phyloP scores from a whole-genome alignment of 306 rosid species.

The Glycine latifolia region DNA sequence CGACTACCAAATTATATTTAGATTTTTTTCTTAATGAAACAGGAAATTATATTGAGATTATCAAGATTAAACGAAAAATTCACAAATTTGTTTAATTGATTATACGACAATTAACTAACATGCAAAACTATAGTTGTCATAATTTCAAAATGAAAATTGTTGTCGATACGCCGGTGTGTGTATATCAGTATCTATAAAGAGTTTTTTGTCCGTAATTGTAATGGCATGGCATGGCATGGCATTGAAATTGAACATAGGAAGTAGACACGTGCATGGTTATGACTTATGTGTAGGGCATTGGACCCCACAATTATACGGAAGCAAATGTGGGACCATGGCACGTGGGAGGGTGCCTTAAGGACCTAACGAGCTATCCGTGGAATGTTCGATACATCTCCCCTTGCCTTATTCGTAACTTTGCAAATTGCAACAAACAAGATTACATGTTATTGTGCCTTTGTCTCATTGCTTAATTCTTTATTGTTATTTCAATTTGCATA shows the following conservation, averaged over 20 bases:
- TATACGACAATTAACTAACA: no score
- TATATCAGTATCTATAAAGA: neutral
- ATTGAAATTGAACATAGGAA: neutral
- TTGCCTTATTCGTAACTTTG: neutral
- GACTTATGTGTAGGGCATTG: neutral
- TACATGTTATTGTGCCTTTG: neutral
- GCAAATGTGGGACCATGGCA: slow-evolving; percentile 40
- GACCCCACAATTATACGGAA: neutral
- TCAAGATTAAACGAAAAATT: no score
- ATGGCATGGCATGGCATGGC: neutral
- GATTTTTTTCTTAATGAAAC: no score
- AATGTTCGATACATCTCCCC: slow-evolving; percentile 39
- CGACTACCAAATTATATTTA: no score
- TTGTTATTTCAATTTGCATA: slow-evolving; percentile 4
- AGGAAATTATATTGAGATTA: no score
- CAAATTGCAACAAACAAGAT: no score
- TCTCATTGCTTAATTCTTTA: slow-evolving; percentile 6
- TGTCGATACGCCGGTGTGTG: no score
- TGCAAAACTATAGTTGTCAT: no score
- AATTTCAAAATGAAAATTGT: no score
- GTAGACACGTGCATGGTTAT: slow-evolving; percentile 28
- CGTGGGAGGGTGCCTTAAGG: slow-evolving; percentile 24
- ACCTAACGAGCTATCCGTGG: no score
- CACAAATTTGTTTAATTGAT: no score
- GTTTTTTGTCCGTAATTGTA: neutral